Percentiles rank a stretch among this genome's conserved stretches.
phyloP scores from a whole-genome alignment of 2,329 filamentous ascomycete genomes.

The Trichoderma harzianum region DNA sequence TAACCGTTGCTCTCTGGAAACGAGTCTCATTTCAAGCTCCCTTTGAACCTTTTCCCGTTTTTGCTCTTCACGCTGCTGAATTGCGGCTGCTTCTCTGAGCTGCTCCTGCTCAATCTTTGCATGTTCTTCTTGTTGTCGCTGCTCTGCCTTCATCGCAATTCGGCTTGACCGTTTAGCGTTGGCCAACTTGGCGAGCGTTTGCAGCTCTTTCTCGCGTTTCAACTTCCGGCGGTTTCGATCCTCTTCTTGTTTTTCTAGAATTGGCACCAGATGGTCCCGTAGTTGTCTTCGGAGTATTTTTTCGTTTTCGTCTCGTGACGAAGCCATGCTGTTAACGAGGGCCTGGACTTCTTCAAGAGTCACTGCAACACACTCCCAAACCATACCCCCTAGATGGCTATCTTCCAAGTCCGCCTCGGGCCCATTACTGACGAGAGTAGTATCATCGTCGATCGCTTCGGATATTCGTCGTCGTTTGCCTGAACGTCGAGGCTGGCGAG shows the following conservation, averaged over 20 bases:
- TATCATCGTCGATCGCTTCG: conserved; percentile 31
- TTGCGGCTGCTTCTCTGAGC: conserved; percentile 53
- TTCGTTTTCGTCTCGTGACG: conserved; percentile 80
- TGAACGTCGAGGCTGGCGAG: conserved; percentile 54
- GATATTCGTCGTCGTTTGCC: conserved; percentile 69
- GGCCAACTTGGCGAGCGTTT: conserved; percentile 82
- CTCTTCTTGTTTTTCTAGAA: conserved; percentile 76
- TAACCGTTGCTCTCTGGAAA: conserved; percentile 80
- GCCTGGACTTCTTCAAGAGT: conserved; percentile 71
- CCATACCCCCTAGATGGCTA: conserved; percentile 69
- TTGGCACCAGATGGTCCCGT: conserved; percentile 73
- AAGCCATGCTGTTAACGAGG: conserved; percentile 68
- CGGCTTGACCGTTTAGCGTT: conserved; percentile 91
- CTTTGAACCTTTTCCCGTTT: conserved; percentile 58
- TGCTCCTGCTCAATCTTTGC: conserved; percentile 62
- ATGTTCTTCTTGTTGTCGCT: conserved; percentile 70
- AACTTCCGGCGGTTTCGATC: conserved; percentile 67
- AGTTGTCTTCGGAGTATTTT: conserved; percentile 71
- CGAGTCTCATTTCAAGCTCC: conserved; percentile 74
- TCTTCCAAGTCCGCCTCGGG: conserved; percentile 38
- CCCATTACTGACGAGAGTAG: conserved; percentile 36
- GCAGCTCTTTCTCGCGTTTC: conserved; percentile 71
- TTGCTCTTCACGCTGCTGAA: conserved; percentile 65
- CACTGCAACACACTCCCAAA: conserved; percentile 89
- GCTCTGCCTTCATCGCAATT: conserved; percentile 77